Evolutionary conservation across 2,329 filamentous ascomycete genomes (phyloP).

Genomic region (Zymoseptoria ardabiliae): DNA sequence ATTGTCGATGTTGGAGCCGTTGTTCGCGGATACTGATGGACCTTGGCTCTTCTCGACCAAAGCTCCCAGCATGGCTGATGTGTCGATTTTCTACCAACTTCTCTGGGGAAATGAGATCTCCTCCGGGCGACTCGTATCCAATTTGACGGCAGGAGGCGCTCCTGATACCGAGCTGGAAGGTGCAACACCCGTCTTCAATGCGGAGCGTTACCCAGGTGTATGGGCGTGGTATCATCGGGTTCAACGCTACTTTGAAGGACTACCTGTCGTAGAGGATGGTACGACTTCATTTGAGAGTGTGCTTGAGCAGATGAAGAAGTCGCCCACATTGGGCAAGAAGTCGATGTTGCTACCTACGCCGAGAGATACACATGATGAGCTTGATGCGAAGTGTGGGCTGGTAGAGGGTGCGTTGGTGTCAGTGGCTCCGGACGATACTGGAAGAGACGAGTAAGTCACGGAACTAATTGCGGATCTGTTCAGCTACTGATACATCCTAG

Average conservation of each 20-base stretch:
- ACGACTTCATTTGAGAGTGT: constrained; percentile 17
- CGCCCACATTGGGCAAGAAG: constrained; percentile 16
- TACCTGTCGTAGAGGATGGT: constrained; percentile 22
- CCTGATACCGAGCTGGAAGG: constrained; percentile 22
- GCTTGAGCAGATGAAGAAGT: constrained; percentile 22
- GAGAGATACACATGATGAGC: constrained; percentile 17
- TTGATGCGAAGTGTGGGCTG: constrained; percentile 29
- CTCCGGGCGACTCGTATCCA: constrained; percentile 27
- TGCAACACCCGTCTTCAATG: constrained; percentile 30
- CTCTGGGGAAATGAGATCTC: constrained; percentile 35
- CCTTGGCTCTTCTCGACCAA: constrained; percentile 32
- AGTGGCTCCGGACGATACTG: constrained; percentile 36
- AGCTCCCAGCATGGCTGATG: constrained; percentile 31
- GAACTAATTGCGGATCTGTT: not conserved
- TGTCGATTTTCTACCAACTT: constrained; percentile 34
- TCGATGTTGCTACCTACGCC: constrained; percentile 28
- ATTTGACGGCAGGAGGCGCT: constrained; percentile 32
- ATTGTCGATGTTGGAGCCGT: constrained; percentile 32
- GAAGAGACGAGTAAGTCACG: constrained; percentile 26
- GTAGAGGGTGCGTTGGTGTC: constrained; percentile 26
- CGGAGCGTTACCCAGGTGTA: constrained; percentile 31
- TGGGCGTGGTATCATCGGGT: constrained; percentile 33
- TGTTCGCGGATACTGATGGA: constrained; percentile 23
- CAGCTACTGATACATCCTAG: constrained; percentile 8
- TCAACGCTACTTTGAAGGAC: constrained; percentile 25